Evolutionary conservation across 78 protist genomes (phyloP), one percentile per base, ranked within the genome.

Genomic region (Dictyostelium citrinum): DNA sequence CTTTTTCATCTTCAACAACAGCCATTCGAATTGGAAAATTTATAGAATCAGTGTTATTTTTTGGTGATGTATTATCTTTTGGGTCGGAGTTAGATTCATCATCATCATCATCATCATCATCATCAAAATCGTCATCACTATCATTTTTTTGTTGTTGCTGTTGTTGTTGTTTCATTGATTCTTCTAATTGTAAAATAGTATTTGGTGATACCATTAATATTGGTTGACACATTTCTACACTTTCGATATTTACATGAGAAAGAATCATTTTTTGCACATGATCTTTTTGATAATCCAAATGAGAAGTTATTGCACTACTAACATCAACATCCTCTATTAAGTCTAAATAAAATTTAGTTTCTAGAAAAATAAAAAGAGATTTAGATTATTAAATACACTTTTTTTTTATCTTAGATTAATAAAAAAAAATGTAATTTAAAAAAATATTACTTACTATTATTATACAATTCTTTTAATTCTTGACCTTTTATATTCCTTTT

Each of bases 281-380:
- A 29, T 41, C 64, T 12, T 88, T 88, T n/a, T 78, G 78, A 33
- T 88, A 88, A 35, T 88, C 93, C 9, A 88, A 67, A 78, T 88
- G 93, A 12, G 93, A 88, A 43, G 84, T 24, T 10, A 88, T 88
- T 24, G 43, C 51, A 29, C 80, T 24, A n/a, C 86, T 88, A 11
- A 88, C 93, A 78, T 88, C 93, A 27, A 88, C 93, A 88, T 88
- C 81, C 24, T 88, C 93, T 31, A 88, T 88, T 33, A 24, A 39
- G 8, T 88, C 60, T 14, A 88, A 24, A 88, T 88, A 74, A 22
- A 27, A 70, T 77, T 58, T 80, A 27, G 72, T 64, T 64, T 64
- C 72, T 64, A 29, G 10, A 22, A 17, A 22, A 60, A 22, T n/a
- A 22, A 60, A 12, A 74, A 16, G 39, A 14, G 10, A 70, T 43